Evolutionary conservation across 495 filamentous ascomycete genomes (phyloP), one percentile per base, ranked within the genome.

Genomic region (Aspergillus panamensis): DNA sequence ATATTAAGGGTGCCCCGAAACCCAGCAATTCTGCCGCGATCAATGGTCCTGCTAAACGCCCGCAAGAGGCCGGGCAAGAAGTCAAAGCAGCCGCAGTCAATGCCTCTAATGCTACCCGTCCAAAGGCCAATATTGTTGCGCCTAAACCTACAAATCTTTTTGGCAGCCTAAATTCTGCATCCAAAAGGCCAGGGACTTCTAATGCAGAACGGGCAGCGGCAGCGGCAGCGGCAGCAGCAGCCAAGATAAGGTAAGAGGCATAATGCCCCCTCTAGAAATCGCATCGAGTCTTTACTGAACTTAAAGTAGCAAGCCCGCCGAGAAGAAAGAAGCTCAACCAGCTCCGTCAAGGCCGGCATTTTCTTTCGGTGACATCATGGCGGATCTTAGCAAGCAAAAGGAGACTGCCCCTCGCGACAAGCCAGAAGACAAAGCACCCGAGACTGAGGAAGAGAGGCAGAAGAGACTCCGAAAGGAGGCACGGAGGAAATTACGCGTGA

Each of bases 401-500:
- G 82, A 87, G 47, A 64, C 82, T 13, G 78, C 80, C 21, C 68
- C 77, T 3, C 66, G 72, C 2, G 80, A 85, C 53, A 72, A 80
- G 8, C 69, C 74, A 19, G 79, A 85, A 48, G 72, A 80, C 32
- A 69, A 74, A 3, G 77, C 84, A 0, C 82, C 84, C 0, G 91
- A 96, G 73, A 95, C 90, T 0, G 78, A 85, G 21, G 89, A 92
- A 62, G 82, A 95, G 67, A 85, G 81, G 40, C 69, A 75, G 21
- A 89, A 85, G 61, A 83, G 92, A 20, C 75, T 93, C 4, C 83
- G 90, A 32, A 96, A 92, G 61, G 91, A 96, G 66, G 78, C 82
- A 30, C 82, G 91, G 35, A 81, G 90, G 10, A 85, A 86, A 57
- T 74, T 90, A 32, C 83, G 82, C 50, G 90, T 86, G 53, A 82